These are phyloP conservation scores for Pichia sp. DNA, from an alignment of 1,139 yeast genomes.

Conservation along the genomic window DNA sequence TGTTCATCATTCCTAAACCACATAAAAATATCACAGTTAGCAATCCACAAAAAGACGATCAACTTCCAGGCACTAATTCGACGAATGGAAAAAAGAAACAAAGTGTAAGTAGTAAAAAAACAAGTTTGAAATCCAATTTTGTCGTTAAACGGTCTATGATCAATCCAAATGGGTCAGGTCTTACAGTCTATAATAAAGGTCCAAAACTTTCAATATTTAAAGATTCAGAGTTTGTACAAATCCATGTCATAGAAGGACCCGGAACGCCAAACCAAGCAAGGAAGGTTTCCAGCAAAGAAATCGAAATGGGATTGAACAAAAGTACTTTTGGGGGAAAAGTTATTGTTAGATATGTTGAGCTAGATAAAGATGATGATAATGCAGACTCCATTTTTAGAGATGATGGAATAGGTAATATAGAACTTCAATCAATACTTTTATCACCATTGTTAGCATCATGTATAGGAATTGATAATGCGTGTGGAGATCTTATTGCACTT, in stretches of 20 bases:
- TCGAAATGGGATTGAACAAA: constrained; percentile 9
- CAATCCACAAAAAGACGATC: neutral
- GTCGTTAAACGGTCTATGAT: constrained; percentile 24
- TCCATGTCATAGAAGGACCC: constrained; percentile 55
- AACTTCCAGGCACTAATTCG: constrained; percentile 11
- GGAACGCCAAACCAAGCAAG: constrained; percentile 25
- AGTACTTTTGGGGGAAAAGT: constrained; percentile 25
- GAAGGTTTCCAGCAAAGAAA: constrained; percentile 8
- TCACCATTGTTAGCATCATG: constrained; percentile 46
- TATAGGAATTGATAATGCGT: constrained; percentile 42
- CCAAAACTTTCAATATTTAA: constrained; percentile 25
- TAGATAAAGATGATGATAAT: neutral
- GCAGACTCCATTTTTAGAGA: neutral
- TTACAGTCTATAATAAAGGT: constrained; percentile 6
- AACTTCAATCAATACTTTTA: constrained; percentile 1
- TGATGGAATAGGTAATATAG: neutral
- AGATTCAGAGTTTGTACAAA: constrained; percentile 45
- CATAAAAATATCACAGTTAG: neutral
- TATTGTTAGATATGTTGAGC: constrained; percentile 39
- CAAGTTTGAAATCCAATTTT: constrained; percentile 7
- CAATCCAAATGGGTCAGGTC: constrained; percentile 24
- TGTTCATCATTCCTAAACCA: constrained; percentile 72
- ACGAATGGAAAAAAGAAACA: constrained; percentile 27
- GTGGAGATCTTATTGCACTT: constrained; percentile 52
- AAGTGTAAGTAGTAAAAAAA: constrained; percentile 31